These are phyloP conservation scores for Rhododendron vialii DNA, from an alignment of 148 eudicot species.

Conservation along the genomic window DNA sequence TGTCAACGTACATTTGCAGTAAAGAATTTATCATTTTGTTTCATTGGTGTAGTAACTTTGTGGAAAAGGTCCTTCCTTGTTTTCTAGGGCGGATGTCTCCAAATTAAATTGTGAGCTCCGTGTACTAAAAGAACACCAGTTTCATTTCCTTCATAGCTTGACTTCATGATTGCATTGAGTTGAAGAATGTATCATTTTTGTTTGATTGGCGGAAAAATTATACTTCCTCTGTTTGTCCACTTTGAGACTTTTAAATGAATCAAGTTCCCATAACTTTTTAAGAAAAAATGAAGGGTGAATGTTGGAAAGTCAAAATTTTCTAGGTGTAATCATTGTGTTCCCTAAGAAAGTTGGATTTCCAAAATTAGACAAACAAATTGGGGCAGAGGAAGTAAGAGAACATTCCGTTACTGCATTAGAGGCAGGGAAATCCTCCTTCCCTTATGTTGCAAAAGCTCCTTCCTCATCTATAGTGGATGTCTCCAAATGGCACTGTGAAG, in stretches of 20 bases:
- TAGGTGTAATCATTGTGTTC: too few relatives aligned
- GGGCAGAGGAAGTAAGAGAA: background rate
- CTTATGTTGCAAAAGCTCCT: background rate
- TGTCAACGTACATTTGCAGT: background rate
- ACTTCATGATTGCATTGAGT: background rate
- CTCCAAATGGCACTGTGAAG: background rate
- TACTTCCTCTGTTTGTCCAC: too few relatives aligned
- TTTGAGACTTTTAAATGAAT: too few relatives aligned
- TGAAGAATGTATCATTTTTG: background rate
- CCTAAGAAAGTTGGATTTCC: too few relatives aligned
- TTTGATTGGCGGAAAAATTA: background rate
- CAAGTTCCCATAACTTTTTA: too few relatives aligned
- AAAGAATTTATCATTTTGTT: background rate
- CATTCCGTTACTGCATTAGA: background rate
- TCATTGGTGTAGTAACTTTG: background rate
- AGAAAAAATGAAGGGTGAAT: too few relatives aligned
- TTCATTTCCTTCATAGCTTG: background rate
- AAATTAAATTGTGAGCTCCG: background rate
- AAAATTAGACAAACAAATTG: too few relatives aligned
- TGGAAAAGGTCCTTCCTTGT: background rate
- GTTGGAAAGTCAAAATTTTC: too few relatives aligned
- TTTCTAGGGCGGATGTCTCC: background rate
- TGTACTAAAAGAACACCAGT: background rate
- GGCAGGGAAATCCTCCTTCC: background rate
- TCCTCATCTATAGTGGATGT: background rate